phyloP scores from a whole-genome alignment of 2,329 filamentous ascomycete genomes.

The Colletotrichum incanum region DNA sequence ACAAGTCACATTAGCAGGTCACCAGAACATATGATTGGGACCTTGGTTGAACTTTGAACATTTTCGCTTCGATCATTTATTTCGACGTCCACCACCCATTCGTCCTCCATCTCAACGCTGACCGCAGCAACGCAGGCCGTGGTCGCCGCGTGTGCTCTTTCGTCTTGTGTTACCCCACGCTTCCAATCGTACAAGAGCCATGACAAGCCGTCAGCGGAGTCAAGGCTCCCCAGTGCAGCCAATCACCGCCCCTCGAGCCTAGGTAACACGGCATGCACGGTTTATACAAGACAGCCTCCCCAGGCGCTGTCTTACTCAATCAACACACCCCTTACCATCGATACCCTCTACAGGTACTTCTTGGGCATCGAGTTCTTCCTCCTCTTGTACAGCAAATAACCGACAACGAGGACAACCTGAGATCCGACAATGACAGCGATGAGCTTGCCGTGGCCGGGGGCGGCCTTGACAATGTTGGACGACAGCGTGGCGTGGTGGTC shows the following conservation, averaged over 20 bases:
- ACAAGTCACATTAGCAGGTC: not conserved
- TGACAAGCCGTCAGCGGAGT: not conserved
- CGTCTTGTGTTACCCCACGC: not conserved
- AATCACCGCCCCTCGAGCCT: not conserved
- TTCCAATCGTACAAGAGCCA: conserved; percentile 6
- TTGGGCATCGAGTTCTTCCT: conserved; percentile 84
- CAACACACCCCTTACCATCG: not conserved
- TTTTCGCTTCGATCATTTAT: conserved; percentile 1
- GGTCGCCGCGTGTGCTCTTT: not conserved
- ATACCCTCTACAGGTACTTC: conserved; percentile 80
- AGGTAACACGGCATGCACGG: not conserved
- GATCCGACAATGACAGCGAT: conserved; percentile 82
- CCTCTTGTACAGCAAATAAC: conserved; percentile 86
- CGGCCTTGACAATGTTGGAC: conserved; percentile 63
- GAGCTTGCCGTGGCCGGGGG: conserved; percentile 67
- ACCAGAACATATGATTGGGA: not conserved
- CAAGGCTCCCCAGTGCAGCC: not conserved
- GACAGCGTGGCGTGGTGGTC: conserved; percentile 66
- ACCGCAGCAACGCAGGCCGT: not conserved
- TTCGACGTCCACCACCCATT: not conserved
- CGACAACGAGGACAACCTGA: conserved; percentile 78
- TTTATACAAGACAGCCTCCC: conserved; percentile 16
- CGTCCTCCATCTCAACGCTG: not conserved
- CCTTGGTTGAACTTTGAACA: not conserved
- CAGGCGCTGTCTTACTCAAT: not conserved